A percentile compares a stretch with the other conserved stretches of the same genome.
Conservation (phyloP, 768 basidiomycete genomes). For the Sporobolomyces roseus region DNA sequence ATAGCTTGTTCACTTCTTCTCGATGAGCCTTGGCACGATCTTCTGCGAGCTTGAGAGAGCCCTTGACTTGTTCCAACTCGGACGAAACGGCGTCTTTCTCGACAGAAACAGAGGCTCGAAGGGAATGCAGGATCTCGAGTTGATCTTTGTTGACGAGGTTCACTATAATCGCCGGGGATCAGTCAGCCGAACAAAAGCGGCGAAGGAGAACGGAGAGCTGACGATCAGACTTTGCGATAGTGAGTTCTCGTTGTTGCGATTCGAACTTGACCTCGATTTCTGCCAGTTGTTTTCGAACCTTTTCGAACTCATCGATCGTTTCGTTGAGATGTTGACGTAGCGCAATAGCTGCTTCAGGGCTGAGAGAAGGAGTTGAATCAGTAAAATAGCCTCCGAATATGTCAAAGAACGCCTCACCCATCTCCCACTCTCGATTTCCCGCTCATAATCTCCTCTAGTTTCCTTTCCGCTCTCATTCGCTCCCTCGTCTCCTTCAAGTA, state of each 20-base stretch:
- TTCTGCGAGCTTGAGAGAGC: constrained; percentile 64
- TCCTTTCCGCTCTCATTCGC: constrained; percentile 70
- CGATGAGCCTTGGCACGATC: constrained; percentile 89
- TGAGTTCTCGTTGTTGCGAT: constrained; percentile 63
- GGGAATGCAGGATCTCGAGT: constrained; percentile 74
- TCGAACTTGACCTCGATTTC: constrained; percentile 70
- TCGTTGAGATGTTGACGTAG: constrained; percentile 82
- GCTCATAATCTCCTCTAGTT: constrained; percentile 81
- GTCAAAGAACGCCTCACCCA: constrained; percentile 56
- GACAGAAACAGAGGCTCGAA: constrained; percentile 82
- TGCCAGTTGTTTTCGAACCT: constrained; percentile 62
- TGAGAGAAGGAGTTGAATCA: no score
- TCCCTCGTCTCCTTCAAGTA: constrained; percentile 79
- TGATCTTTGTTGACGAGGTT: constrained; percentile 90
- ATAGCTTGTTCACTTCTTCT: constrained; percentile 68
- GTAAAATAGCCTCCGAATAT: neutral
- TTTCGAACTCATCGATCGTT: constrained; percentile 74
- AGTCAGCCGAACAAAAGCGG: neutral
- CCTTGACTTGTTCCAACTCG: constrained; percentile 63
- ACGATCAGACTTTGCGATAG: constrained; percentile 81
- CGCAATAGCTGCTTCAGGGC: constrained; percentile 81
- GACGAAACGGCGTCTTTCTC: constrained; percentile 73
- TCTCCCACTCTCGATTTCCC: constrained; percentile 73
- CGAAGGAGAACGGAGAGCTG: constrained; percentile 42
- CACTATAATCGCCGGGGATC: constrained; percentile 54